Percentiles rank a stretch among this genome's conserved stretches.
phyloP scores from a whole-genome alignment of 2,329 filamentous ascomycete genomes.

The Teratosphaeria gauchensis region DNA sequence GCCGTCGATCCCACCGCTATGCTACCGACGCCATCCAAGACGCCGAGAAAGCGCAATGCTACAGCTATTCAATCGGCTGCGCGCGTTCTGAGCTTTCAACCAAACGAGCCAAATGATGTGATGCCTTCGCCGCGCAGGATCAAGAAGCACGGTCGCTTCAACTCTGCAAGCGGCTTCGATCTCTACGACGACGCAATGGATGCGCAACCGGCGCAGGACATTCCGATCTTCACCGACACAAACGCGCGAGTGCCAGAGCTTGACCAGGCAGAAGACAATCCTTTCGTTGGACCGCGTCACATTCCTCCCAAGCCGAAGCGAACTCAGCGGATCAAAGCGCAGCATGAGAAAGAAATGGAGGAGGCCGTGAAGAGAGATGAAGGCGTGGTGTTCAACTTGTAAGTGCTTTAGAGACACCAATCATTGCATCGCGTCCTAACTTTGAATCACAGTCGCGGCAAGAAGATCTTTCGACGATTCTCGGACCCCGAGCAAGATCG shows the following conservation, averaged over 20 bases:
- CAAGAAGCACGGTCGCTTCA: conserved; percentile 11
- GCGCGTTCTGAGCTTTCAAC: conserved; percentile 44
- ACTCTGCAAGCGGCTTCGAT: conserved; percentile 44
- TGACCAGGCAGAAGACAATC: conserved; percentile 59
- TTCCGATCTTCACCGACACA: conserved; percentile 68
- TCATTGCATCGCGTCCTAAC: conserved; percentile 17
- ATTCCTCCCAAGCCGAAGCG: conserved; percentile 28
- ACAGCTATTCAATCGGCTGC: conserved; percentile 39
- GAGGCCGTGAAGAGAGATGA: conserved; percentile 57
- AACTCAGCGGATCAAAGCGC: conserved; percentile 17
- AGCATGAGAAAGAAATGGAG: conserved; percentile 45
- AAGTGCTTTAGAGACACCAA: conserved; percentile 34
- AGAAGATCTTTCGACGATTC: conserved; percentile 67
- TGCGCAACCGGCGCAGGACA: conserved; percentile 31
- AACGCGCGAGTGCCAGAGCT: conserved; percentile 63
- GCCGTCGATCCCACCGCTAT: conserved; percentile 37
- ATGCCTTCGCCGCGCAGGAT: conserved; percentile 51
- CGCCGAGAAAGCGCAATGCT: conserved; percentile 49
- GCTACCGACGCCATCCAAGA: conserved; percentile 64
- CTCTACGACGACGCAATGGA: conserved; percentile 40
- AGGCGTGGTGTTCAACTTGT: conserved; percentile 70
- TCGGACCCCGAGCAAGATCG: conserved; percentile 28
- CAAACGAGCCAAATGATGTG: conserved; percentile 49
- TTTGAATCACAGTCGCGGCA: conserved; percentile 54
- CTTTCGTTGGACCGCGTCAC: conserved; percentile 49